phyloP scores from a whole-genome alignment of 139 green algal species.

The Microglena sp. region DNA sequence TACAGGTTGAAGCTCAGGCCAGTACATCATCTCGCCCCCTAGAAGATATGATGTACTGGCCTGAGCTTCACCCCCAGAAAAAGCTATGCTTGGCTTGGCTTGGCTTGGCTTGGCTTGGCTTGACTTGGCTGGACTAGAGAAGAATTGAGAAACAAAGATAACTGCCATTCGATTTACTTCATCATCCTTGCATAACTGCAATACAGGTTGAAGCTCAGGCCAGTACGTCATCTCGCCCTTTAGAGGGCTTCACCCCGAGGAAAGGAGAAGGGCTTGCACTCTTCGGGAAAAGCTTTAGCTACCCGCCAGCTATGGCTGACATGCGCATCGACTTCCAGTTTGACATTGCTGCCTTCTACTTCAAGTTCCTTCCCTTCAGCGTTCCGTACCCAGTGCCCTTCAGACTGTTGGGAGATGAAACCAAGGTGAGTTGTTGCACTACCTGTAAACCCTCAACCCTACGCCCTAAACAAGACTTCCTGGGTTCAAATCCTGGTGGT shows the following conservation, averaged over 20 bases:
- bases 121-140: no score
- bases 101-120: no score
- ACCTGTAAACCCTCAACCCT: no score
- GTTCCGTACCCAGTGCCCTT: constrained; percentile 97
- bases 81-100: no score
- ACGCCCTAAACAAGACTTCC: no score
- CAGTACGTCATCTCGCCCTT: constrained; percentile 48
- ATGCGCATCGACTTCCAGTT: constrained; percentile 84
- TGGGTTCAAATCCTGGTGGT: background rate
- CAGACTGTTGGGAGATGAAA: constrained; percentile 83
- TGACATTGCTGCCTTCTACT: constrained; percentile 69
- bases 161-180: no score
- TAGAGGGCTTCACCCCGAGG: constrained; percentile 55
- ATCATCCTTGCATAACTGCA: no score
- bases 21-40: no score
- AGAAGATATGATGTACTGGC: no score
- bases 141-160: no score
- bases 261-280: constrained; percentile 53
- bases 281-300: constrained; percentile 64
- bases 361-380: constrained; percentile 71
- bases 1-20: no score
- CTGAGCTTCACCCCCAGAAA: no score
- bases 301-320: constrained; percentile 40
- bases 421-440: constrained; percentile 78
- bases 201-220: constrained; percentile 67